phyloP scores from a whole-genome alignment of 441 rosid species.

The Sinapis alba region DNA sequence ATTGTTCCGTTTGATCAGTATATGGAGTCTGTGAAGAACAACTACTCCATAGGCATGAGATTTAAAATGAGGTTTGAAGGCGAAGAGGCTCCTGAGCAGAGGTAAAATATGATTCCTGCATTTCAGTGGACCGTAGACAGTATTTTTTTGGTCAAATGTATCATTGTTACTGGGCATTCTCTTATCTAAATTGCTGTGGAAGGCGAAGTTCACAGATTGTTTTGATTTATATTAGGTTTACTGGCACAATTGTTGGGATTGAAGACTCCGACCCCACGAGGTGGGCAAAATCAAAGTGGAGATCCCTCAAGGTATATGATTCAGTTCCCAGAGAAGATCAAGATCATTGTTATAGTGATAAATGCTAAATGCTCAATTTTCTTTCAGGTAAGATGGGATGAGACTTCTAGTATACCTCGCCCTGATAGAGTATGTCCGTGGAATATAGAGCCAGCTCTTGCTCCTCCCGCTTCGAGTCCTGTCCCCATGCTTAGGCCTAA shows the following conservation, averaged over 20 bases:
- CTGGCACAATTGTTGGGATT: slow-evolving; percentile 91
- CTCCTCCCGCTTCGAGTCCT: slow-evolving; percentile 85
- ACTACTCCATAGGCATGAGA: slow-evolving; percentile 93
- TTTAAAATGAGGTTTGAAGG: slow-evolving; percentile 99
- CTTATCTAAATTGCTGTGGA: neutral
- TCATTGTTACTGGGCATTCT: neutral
- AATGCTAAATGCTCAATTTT: slow-evolving; percentile 5
- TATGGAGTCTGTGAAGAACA: slow-evolving; percentile 75
- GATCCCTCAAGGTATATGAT: slow-evolving; percentile 84
- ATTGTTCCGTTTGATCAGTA: slow-evolving; percentile 91
- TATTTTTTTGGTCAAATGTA: neutral
- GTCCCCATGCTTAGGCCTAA: slow-evolving; percentile 81
- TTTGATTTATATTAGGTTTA: slow-evolving; percentile 55
- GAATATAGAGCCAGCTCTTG: slow-evolving; percentile 92
- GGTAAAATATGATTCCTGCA: slow-evolving; percentile 44
- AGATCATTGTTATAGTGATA: slow-evolving; percentile 5
- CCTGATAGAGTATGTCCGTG: slow-evolving; percentile 98
- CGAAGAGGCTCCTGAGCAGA: slow-evolving; percentile 99
- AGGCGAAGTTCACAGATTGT: neutral
- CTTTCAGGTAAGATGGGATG: slow-evolving; percentile 95
- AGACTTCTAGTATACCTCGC: slow-evolving; percentile 72
- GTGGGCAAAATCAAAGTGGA: slow-evolving; percentile 93
- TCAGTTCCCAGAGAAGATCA: neutral
- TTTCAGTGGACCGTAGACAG: neutral
- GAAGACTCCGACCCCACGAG: slow-evolving; percentile 74